Base-by-base conservation (phyloP, 1,284 basidiomycete genomes). In the Cryptococcus hybrid region DNA sequence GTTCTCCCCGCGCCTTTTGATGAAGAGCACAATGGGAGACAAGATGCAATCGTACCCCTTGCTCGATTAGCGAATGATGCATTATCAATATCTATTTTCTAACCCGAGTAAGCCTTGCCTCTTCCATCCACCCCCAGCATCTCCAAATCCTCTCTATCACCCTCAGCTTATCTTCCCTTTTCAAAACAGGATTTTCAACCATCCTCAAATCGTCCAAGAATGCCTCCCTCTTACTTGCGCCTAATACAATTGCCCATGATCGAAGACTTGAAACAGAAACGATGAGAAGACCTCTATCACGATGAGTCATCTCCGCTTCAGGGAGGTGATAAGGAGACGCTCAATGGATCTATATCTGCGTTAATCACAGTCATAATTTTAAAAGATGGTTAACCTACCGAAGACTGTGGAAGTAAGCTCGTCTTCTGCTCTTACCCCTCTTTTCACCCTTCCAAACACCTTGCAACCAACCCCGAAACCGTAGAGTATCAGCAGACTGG, bases 131-230 rank as follows among this genome's bases (percentile, higher is more conserved):
- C 47, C 1, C 85, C 91, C 92, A 96, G 58, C 84, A 87, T 61
- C 88, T 85, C 92, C 92, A 96, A 86, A 96, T 95, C 64, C 92
- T 80, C 61, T 92, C 86, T 4, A 96, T 81, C 4, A 93, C 87
- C 51, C 82, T 78, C 67, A 90, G 73, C 77, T 92, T 92, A 67
- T 88, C 88, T 43, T 80, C 80, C 47, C 86, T 80, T 7, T 83
- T 83, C 51, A 92, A 71, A 39, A 55, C 54, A 0, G 88, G 85
- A 68, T 89, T 84, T 75, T 95, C 92, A 52, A 98, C 76, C 74
- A 93, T 88, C 12, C 82, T 80, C 1, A 98, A 83, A 71, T 99
- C 95, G 56, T 90, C 86, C 64, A 96, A 75, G 76, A 96, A 93
- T 1, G 86, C 87, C 57, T 86, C 56, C 15, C 54, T 43, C 8